phyloP scores from a whole-genome alignment of 2,329 filamentous ascomycete genomes.

The Boeremia lycopersici region DNA sequence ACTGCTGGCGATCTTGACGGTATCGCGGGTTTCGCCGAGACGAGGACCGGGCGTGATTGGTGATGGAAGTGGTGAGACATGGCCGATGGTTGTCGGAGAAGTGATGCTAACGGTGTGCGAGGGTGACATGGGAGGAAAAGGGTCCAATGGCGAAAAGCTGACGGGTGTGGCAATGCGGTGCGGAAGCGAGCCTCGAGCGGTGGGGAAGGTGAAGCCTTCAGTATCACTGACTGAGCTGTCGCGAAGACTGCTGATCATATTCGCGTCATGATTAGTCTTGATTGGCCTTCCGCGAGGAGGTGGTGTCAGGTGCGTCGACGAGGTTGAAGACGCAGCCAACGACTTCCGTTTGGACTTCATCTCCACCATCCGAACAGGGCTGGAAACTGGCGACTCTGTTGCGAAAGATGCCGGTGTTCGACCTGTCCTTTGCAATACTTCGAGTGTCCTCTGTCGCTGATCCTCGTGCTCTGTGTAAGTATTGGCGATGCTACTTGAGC shows the following conservation, averaged over 20 bases:
- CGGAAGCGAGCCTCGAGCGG: conserved; percentile 22
- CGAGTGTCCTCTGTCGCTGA: conserved; percentile 25
- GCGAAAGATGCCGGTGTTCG: conserved; percentile 37
- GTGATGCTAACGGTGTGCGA: conserved; percentile 32
- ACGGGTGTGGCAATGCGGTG: conserved; percentile 32
- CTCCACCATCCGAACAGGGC: conserved; percentile 29
- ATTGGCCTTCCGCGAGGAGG: conserved; percentile 34
- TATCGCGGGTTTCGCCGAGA: conserved; percentile 33
- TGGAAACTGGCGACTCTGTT: conserved; percentile 28
- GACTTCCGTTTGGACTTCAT: conserved; percentile 24
- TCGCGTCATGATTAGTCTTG: conserved; percentile 23
- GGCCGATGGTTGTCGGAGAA: conserved; percentile 40
- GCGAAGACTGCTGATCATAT: conserved; percentile 28
- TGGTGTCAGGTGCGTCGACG: conserved; percentile 31
- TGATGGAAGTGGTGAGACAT: conserved; percentile 42
- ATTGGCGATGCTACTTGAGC: conserved; percentile 26
- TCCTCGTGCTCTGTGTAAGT: conserved; percentile 43
- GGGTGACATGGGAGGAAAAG: conserved; percentile 36
- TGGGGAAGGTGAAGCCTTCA: conserved; percentile 20
- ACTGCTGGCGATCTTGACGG: conserved; percentile 46
- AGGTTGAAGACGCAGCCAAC: conserved; percentile 24
- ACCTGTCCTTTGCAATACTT: conserved; percentile 15
- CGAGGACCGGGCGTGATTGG: conserved; percentile 44
- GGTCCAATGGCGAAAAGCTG: conserved; percentile 41
- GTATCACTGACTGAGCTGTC: conserved; percentile 40